These are phyloP conservation scores for Termitomyces sp. DNA, from an alignment of 768 basidiomycete genomes.

Conservation along the genomic window DNA sequence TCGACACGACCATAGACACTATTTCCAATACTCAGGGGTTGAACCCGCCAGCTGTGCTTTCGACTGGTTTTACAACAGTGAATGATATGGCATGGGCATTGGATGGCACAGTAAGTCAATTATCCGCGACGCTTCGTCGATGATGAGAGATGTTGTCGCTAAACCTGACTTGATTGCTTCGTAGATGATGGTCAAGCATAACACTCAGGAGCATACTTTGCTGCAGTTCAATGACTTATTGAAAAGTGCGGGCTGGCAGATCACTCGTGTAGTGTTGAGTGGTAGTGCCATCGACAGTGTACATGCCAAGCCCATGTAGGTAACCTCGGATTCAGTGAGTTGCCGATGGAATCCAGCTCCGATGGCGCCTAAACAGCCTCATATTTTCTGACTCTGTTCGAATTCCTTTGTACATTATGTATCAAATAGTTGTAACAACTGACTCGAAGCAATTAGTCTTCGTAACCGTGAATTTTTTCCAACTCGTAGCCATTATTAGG, in stretches of 20 bases:
- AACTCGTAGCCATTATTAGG: no score
- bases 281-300: constrained; percentile 9
- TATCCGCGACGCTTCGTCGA: background rate
- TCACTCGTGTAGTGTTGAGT: constrained; percentile 3
- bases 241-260: constrained; percentile 6
- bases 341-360: background rate
- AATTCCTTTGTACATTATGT: background rate
- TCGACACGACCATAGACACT: constrained; percentile 15
- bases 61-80: constrained; percentile 6
- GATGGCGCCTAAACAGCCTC: no score
- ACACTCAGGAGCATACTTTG: constrained; percentile 13
- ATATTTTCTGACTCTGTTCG: background rate
- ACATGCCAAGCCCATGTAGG: constrained; percentile 5
- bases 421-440: background rate
- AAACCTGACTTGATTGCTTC: background rate
- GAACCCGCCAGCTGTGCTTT: background rate
- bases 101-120: constrained; percentile 3
- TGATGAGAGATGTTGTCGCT: background rate
- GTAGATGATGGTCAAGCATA: constrained; percentile 11
- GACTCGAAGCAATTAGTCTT: background rate
- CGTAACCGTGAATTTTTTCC: no score
- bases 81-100: constrained; percentile 4
- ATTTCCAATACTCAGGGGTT: constrained; percentile 2
- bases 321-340: background rate
- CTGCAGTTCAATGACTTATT: constrained; percentile 8